phyloP scores from a whole-genome alignment of 441 rosid species.

The Croton setiger region DNA sequence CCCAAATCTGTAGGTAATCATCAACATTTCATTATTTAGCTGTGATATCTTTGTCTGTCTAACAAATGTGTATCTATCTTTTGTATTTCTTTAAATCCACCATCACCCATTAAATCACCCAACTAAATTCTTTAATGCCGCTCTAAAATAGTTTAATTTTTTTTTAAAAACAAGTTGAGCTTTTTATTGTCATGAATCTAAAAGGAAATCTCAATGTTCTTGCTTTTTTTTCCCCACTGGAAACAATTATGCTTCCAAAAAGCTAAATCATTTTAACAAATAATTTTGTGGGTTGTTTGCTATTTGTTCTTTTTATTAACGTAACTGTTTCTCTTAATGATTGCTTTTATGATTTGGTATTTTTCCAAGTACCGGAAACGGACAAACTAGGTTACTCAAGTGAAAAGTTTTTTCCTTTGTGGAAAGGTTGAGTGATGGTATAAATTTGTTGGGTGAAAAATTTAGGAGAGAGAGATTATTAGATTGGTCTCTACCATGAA shows the following conservation, averaged over 20 bases:
- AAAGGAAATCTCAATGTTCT: neutral
- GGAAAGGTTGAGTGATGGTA: conserved; percentile 22
- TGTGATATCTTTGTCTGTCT: conserved; percentile 14
- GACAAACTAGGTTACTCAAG: conserved; percentile 28
- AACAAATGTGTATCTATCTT: conserved; percentile 10
- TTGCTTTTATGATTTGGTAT: conserved; percentile 31
- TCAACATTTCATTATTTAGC: conserved; percentile 8
- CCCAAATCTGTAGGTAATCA: neutral
- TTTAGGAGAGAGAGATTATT: neutral
- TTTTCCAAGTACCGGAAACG: conserved; percentile 39
- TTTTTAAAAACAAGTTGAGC: neutral
- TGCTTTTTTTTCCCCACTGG: conserved; percentile 16
- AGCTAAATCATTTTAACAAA: conserved; percentile 30
- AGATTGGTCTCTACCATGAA: conserved; percentile 18
- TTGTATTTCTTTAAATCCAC: neutral
- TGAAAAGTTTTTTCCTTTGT: conserved; percentile 2
- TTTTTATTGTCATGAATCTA: conserved; percentile 5
- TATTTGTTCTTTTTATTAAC: conserved; percentile 1
- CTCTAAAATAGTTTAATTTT: neutral
- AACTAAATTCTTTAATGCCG: conserved; percentile 17
- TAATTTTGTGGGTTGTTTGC: conserved; percentile 27
- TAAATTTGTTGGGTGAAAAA: conserved; percentile 4
- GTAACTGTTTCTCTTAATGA: conserved; percentile 26
- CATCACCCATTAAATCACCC: conserved; percentile 20
- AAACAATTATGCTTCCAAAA: conserved; percentile 29